Base-by-base conservation (phyloP, 192 early-diverging fungal genomes). In the Ambispora gerdemannii region DNA sequence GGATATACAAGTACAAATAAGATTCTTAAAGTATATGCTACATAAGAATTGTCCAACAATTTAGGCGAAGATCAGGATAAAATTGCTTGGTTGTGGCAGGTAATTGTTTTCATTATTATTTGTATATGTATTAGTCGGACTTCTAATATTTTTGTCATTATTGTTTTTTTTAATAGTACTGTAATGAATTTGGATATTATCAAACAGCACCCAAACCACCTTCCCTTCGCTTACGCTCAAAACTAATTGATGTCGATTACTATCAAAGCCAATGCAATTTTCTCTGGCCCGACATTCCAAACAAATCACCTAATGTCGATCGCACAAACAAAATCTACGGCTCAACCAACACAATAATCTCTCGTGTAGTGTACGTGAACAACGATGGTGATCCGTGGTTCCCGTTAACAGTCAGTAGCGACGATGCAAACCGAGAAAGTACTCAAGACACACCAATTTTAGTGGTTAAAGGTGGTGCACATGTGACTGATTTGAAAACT, bases 191-290 rank as follows among this genome's bases (percentile, higher is more conserved):
- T 35, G 67, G 67, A 10, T 70, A 24, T 55, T 70, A 55, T 35
- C 67, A 70, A 56, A 70, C 32, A 3, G 31, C 51, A 3, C 67
- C 67, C 24, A 11, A 70, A 70, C 34, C 35, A 3, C 51, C 67
- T 27, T 19, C 10, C 19, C 8, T 52, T 32, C 15, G 34, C 22
- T 20, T 53, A 28, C 67, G 67, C 20, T 70, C 67, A 27, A 4
- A 38, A 35, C 32, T 58, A 3, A 25, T 70, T 15, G 3, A 70
- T 36, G 34, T 17, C 4, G 27, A 10, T 17, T 70, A 56, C 36
- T 70, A 58, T 36, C 52, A 70, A 58, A 36, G 25, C 3, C 67
- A 70, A 70, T 70, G 67, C 43, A 38, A 70, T 27, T 70, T 36
- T 28, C 3, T 55, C n/a, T 70, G 49, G 25, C 67, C 67, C 20